phyloP scores from a whole-genome alignment of 106 monocot species.

The Phalaenopsis aphrodite region DNA sequence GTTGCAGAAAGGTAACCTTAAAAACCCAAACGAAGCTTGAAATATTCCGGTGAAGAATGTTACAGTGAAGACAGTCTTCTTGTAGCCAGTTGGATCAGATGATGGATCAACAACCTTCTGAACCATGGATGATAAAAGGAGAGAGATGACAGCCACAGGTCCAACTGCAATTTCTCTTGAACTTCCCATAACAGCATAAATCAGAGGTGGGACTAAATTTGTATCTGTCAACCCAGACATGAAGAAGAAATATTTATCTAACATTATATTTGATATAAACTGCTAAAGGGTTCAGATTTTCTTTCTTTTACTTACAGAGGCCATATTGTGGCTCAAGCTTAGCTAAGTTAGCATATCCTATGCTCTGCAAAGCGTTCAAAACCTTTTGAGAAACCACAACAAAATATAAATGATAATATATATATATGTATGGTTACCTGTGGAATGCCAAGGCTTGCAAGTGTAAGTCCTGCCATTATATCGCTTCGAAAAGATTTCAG shows the following conservation, averaged over 20 bases:
- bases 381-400: not conserved
- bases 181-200: constrained; percentile 86
- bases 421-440: constrained; percentile 25
- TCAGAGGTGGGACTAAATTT: constrained; percentile 70
- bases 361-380: constrained; percentile 44
- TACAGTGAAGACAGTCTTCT: constrained; percentile 54
- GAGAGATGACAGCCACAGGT: constrained; percentile 74
- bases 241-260: not conserved
- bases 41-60: constrained; percentile 83
- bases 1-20: constrained; percentile 31
- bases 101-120: constrained; percentile 40
- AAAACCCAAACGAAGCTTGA: constrained; percentile 65
- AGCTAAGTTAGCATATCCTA: constrained; percentile 85
- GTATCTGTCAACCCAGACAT: constrained; percentile 36
- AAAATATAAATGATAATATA: not conserved
- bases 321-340: constrained; percentile 88
- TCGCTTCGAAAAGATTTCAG: constrained; percentile 57
- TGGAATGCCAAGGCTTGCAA: constrained; percentile 94
- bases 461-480: constrained; percentile 78
- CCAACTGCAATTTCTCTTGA: constrained; percentile 86
- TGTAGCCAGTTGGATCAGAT: constrained; percentile 32
- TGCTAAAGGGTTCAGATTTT: not conserved
- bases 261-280: not conserved
- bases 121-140: constrained; percentile 56
- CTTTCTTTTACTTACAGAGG: constrained; percentile 65